A percentile compares a stretch with the other conserved stretches of the same genome.
phyloP scores from a whole-genome alignment of 2,329 filamentous ascomycete genomes.

The Neonectria hederae region DNA sequence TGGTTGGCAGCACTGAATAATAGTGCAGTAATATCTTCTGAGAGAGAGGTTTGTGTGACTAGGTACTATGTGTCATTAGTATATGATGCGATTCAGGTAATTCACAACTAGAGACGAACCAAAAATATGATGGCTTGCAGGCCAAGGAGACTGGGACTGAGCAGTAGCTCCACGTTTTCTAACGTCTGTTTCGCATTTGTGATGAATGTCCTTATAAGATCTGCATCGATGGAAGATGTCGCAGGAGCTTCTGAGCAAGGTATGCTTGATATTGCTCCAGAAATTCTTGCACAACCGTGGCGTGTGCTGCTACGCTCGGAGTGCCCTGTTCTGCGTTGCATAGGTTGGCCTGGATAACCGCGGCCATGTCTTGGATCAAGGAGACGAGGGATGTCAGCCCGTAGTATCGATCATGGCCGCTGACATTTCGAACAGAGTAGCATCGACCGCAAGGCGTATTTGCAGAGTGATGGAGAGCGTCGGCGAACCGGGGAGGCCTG shows the following conservation, averaged over 20 bases:
- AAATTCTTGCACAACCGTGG: conserved; percentile 1
- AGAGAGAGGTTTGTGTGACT: conserved; percentile 12
- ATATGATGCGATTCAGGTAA: background rate
- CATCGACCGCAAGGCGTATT: conserved; percentile 2
- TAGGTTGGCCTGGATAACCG: conserved; percentile 4
- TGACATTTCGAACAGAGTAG: conserved; percentile 5
- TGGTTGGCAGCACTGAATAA: conserved; percentile 18
- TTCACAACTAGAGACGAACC: background rate
- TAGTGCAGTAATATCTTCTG: conserved; percentile 14
- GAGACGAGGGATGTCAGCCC: conserved; percentile 16
- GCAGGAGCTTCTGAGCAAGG: background rate
- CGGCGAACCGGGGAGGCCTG: background rate
- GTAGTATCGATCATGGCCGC: conserved; percentile 17
- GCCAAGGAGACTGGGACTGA: conserved; percentile 10
- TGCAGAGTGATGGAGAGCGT: background rate
- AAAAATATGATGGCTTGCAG: conserved; percentile 14
- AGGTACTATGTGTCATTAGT: conserved; percentile 3
- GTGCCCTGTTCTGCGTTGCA: conserved; percentile 2
- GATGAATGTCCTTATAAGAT: conserved; percentile 18
- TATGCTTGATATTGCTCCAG: background rate
- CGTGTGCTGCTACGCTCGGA: background rate
- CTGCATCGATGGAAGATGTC: conserved; percentile 9
- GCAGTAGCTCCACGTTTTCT: conserved; percentile 19
- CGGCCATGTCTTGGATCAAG: conserved; percentile 19
- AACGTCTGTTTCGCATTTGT: conserved; percentile 18